Evolutionary conservation across 305 asterid genomes (phyloP), one percentile per base, ranked within the genome.

Genomic region (Rubia tinctorum): DNA sequence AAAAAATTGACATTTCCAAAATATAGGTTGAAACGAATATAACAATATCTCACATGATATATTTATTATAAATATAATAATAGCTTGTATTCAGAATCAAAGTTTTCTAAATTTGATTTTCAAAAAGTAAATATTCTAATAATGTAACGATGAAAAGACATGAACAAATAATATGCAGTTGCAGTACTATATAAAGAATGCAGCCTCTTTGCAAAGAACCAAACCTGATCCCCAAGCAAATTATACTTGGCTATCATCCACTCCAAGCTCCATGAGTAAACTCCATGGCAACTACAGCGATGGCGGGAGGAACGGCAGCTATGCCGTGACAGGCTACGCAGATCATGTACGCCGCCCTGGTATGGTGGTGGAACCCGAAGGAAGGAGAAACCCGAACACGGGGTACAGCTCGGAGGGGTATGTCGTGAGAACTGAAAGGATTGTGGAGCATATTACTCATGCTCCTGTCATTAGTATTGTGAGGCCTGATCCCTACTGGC

Each of bases 341-440:
- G 71, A 71, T 51, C 62, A 30, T 51, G 65, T 12, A 49, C 47
- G 27, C 3, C 71, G 22, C 7, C 77, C 73, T 1, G 12, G 39
- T n/a, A 39, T n/a, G n/a, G n/a, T 13, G 18, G 11, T 51, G 49
- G 81, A 76, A 58, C 6, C 62, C 0, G 70, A 76, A 0, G 76
- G 78, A 8, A 59, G 22, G 18, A 66, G 61, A 43, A 69, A 71
- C 4, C 59, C 81, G 1, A 3, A 71, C 6, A 14, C 69, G 12
- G 13, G 70, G 34, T 68, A 71, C 4, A 66, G 25, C 23, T 49
- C 74, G 0, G 49, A 78, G 61, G 80, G 69, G 42, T 68, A 78
- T 69, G 67, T 45, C 23, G 6, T 72, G 17, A 71, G 71, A 64
- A 60, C 72, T 0, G 88, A 81, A 68, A 39, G 61, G 39, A 53